Percentiles rank a stretch among this genome's conserved stretches.
phyloP scores from a whole-genome alignment of 2,329 filamentous ascomycete species.

The Bipolaris bicolor region DNA sequence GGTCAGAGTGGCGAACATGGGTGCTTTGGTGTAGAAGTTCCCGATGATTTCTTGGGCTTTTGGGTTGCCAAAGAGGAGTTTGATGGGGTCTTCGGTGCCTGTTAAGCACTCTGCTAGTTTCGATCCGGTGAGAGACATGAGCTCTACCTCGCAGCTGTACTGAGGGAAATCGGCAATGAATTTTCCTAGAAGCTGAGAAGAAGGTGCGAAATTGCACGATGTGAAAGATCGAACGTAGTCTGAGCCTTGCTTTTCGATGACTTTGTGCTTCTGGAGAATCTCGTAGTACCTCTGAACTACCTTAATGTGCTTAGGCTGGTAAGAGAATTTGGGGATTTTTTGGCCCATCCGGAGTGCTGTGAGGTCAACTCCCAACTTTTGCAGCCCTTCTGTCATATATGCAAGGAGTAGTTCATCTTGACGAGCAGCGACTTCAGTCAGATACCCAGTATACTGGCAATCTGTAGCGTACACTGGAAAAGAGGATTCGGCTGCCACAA shows the following conservation, averaged over 20 bases:
- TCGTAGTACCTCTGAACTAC: constrained; percentile 13
- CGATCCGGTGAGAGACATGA: constrained; percentile 18
- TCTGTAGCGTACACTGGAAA: constrained; percentile 1
- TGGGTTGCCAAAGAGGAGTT: constrained; percentile 21
- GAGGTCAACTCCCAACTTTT: constrained; percentile 15
- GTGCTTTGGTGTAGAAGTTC: constrained; percentile 22
- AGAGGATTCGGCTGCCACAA: constrained; percentile 5
- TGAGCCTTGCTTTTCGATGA: constrained; percentile 10
- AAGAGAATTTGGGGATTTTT: constrained; percentile 6
- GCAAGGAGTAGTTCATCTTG: constrained; percentile 21
- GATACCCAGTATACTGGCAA: constrained; percentile 15
- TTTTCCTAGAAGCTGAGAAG: neutral
- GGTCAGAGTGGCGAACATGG: constrained; percentile 26
- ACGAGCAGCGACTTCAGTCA: constrained; percentile 6
- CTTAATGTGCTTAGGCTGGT: constrained; percentile 15
- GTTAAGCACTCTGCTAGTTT: constrained; percentile 22
- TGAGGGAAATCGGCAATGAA: constrained; percentile 15
- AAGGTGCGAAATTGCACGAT: neutral
- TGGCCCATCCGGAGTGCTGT: constrained; percentile 1
- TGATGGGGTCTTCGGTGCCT: constrained; percentile 18
- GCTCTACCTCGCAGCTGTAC: constrained; percentile 17
- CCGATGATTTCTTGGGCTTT: constrained; percentile 18
- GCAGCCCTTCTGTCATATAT: constrained; percentile 24
- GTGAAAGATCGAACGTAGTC: constrained; percentile 1
- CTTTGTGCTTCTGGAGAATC: constrained; percentile 15